phyloP scores from a whole-genome alignment of 2,329 filamentous ascomycete species.

The Diplodia seriata region DNA sequence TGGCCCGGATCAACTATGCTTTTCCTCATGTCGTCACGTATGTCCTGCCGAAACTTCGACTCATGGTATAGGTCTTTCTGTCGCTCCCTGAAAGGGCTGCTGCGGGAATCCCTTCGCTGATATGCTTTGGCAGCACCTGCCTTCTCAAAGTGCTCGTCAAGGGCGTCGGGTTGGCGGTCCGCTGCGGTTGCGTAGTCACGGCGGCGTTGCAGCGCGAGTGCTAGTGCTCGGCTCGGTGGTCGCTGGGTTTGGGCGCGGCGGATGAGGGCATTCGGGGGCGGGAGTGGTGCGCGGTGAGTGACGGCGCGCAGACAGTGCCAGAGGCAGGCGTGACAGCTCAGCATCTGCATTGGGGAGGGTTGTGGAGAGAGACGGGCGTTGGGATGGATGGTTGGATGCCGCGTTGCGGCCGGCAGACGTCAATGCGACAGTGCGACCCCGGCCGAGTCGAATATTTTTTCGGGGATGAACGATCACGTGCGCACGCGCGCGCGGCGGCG shows the following conservation, averaged over 20 bases:
- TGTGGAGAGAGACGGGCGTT: background rate
- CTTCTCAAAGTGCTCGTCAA: background rate
- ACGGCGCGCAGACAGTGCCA: conserved; percentile 53
- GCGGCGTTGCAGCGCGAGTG: conserved; percentile 25
- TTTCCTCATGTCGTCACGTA: background rate
- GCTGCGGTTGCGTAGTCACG: conserved; percentile 16
- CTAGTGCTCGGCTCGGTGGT: conserved; percentile 16
- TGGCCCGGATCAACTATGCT: background rate
- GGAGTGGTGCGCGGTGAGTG: conserved; percentile 39
- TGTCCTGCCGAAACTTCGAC: background rate
- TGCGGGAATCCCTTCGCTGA: background rate
- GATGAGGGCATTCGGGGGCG: conserved; percentile 32
- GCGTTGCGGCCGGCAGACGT: background rate
- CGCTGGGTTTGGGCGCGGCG: conserved; percentile 24
- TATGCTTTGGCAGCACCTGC: background rate
- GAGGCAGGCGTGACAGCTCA: conserved; percentile 49
- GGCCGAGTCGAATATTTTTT: conserved; percentile 9
- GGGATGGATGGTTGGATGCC: background rate
- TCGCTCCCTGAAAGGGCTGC: conserved; percentile 1
- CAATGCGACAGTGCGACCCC: background rate
- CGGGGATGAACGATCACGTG: conserved; percentile 2
- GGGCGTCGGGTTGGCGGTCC: background rate
- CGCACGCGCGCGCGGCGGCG: background rate
- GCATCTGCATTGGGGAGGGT: conserved; percentile 48
- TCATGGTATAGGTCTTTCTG: background rate